Evolutionary conservation across 106 monocot species (phyloP), one percentile per base, ranked within the genome.

Genomic region (Dendrobium chrysotoxum): DNA sequence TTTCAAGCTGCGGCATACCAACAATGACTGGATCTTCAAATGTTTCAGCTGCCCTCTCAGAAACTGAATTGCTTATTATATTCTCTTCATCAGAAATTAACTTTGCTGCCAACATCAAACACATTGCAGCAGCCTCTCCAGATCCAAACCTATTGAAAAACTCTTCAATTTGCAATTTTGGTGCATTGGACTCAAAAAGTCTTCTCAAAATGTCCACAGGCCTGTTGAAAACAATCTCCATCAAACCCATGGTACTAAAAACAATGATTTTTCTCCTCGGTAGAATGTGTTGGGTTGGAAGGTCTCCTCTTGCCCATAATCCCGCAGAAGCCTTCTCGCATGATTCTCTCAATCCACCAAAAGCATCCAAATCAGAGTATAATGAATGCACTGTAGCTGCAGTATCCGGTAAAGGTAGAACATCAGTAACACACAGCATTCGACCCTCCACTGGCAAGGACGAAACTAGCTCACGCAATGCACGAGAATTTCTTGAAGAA

Each of bases 51-150:
- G 99, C 99, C 83, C 87, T 99, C 75, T 93, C 95, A 77, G 90
- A 79, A 83, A 93, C 83, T 45, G 80, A 76, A 81, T 90, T 93
- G 81, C 85, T 90, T 81, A 99, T 79, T 31, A 87, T 55, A 80
- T 82, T 87, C 47, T 88, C 95, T 81, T 95, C 98, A 64, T 79
- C 82, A 78, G 80, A 91, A 21, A 89, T 75, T 76, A 99, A 75
- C 72, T 84, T 89, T 75, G 95, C 88, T 73, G 95, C 95, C 47
- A 99, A 73, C 78, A 99, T 84, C 82, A 99, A 86, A 65, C 99
- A 99, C 99, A 99, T 99, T 65, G 99, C 89, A 39, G 95, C 91
- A 87, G 98, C 84, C 79, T 99, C 98, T 81, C 91, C 98, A 87
- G 87, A 76, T 47, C 98, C 93, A 87, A 87, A 95, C 28, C 91